Evolutionary conservation across 495 filamentous ascomycete species (phyloP).

Genomic region (Pseudomonodictys pantanalensis): DNA sequence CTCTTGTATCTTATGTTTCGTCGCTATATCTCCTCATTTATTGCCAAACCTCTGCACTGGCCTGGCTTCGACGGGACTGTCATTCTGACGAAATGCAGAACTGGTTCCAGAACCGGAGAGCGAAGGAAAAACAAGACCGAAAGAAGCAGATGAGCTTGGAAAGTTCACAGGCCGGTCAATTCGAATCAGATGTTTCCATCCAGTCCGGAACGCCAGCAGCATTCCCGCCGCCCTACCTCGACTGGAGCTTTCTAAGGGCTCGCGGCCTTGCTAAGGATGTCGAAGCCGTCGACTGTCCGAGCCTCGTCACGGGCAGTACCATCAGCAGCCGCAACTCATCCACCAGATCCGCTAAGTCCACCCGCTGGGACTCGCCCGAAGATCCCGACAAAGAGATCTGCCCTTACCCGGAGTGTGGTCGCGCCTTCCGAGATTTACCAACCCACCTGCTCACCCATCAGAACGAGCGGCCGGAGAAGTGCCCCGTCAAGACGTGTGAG

Average conservation of each 20-base stretch:
- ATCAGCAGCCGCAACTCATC: conserved; percentile 19
- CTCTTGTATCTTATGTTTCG: too few relatives aligned
- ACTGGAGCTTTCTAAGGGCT: conserved; percentile 15
- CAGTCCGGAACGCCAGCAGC: neutral
- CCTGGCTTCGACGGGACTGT: neutral
- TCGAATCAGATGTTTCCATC: neutral
- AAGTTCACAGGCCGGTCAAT: neutral
- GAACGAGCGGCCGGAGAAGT: conserved; percentile 21
- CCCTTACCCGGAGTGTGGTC: conserved; percentile 1
- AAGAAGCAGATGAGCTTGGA: neutral
- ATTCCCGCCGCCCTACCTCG: too few relatives aligned
- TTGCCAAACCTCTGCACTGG: too few relatives aligned
- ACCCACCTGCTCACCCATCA: conserved; percentile 15
- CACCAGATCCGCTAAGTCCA: conserved; percentile 12
- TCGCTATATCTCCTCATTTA: too few relatives aligned
- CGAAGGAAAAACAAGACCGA: neutral
- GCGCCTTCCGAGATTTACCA: conserved; percentile 8
- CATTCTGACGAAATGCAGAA: neutral
- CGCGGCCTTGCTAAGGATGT: neutral
- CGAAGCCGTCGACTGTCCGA: conserved; percentile 5
- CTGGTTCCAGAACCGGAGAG: neutral
- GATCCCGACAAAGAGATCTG: neutral
- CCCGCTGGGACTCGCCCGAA: neutral
- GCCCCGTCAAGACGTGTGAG: conserved; percentile 25
- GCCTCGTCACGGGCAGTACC: conserved; percentile 14